phyloP scores from a whole-genome alignment of 2,329 filamentous ascomycete genomes.

The Tympanopsis confertula region DNA sequence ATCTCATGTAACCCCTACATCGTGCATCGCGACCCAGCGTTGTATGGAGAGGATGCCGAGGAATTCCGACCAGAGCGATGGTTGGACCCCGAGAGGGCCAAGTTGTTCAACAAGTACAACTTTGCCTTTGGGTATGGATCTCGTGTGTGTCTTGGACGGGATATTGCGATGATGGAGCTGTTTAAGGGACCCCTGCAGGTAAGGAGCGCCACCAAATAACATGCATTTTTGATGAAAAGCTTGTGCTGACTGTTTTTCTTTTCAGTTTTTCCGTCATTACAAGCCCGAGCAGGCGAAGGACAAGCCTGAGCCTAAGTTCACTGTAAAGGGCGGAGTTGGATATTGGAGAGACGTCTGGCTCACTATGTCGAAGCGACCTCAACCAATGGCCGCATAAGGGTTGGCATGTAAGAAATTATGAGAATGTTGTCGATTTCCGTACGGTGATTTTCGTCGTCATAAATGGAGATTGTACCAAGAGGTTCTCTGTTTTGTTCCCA shows the following conservation, averaged over 20 bases:
- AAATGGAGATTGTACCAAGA: no score
- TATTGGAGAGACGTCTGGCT: conserved; percentile 28
- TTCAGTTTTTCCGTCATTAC: conserved; percentile 26
- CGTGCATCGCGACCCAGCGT: conserved; percentile 26
- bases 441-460: no score
- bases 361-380: no score
- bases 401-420: no score
- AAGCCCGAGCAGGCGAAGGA: conserved; percentile 15
- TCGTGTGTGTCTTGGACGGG: conserved; percentile 31
- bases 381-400: no score
- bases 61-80: conserved; percentile 36
- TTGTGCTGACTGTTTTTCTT: conserved; percentile 4
- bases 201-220: conserved; percentile 1
- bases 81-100: conserved; percentile 25
- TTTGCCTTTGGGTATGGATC: conserved; percentile 37
- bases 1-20: conserved; percentile 33
- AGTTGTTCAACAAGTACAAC: conserved; percentile 30
- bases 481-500: no score
- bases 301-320: conserved; percentile 17
- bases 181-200: conserved; percentile 27
- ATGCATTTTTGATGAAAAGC: no score
- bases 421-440: no score
- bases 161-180: conserved; percentile 39
- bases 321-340: conserved; percentile 27
- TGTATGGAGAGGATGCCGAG: conserved; percentile 28